Evolutionary conservation across 805 yeast species (phyloP), one percentile per base, ranked within the genome.

Genomic region (Huiozyma sinensis): DNA sequence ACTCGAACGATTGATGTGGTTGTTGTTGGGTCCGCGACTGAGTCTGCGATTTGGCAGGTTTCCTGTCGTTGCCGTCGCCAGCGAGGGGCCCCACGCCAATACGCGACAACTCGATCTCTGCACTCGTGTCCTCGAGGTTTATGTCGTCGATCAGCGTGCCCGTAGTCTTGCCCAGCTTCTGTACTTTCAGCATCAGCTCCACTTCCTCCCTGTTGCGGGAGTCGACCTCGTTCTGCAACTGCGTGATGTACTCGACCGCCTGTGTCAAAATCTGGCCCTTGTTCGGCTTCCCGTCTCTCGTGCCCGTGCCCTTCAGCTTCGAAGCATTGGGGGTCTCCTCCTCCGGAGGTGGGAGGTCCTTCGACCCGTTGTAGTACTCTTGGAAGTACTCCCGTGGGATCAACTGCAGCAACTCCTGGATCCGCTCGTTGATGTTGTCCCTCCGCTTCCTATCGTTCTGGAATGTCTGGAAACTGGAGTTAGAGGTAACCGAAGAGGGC

Each of bases 1-100:
- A 66, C 43, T 67, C 71, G 42, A 61, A 63, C 44, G 48, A 56
- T 31, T 60, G 60, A 27, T 31, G 28, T 24, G 33, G 12, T 36
- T 11, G 38, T 39, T 36, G 13, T 30, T 24, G 32, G 8, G 39
- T 38, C 5, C 45, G 28, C 30, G 29, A 11, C 40, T 42, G 24
- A 33, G 40, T 28, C 27, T 17, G 24, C 32, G 13, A 17, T 30
- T 6, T 29, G 40, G 7, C 32, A 38, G 9, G 34, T 41, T 33
- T 24, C 49, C 24, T 17, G 33, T 31, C n/a, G 33, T 31, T 31
- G 9, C 33, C 33, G 33, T 31, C n/a, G 17, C 56, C 42, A 3
- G 84, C 79, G 41, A 83, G 61, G 1, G 90, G 89, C 2, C 94
- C 94, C 6, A 84, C 92, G 1, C 95, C 95, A 40, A 84, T 81